Base-by-base conservation (phyloP, 352 stramenopile species). In the Phytopythium montanum region DNA sequence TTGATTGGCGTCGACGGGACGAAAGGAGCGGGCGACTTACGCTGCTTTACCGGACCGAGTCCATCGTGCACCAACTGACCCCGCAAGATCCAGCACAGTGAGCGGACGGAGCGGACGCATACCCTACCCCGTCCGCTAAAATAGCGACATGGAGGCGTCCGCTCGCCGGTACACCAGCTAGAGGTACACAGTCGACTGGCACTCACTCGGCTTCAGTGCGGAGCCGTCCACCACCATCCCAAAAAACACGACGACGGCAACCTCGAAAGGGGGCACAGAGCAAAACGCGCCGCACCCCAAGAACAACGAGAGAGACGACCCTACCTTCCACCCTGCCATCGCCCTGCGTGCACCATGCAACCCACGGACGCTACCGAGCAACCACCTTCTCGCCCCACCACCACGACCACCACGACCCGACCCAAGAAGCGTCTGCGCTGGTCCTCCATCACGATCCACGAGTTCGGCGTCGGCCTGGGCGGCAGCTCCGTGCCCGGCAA, bases 401-500 rank as follows among this genome's bases (percentile, higher is more conserved):
- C n/a, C n/a, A n/a, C n/a, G 19, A 45, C 39, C 7, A 45, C 7
- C 39, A 5, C 19, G 26, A 23, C 8, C 26, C 50, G 39, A 13
- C 34, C 48, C 34, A 79, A 80, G 60, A 83, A 83, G 70, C 67
- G 69, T 9, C 29, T 81, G 65, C 76, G 76, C 36, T 83, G 73
- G 73, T 76, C 67, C 14, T 83, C 76, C 31, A 76, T 81, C 66
- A 86, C 73, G n/a, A 51, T 83, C 18, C 65, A 86, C 68, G 76
- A 86, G 69, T 83, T 86, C 49, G 73, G 72, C 50, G 61, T 87
- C n/a, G 74, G 70, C 6, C 60, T 87, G 36, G 75, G 77, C 41
- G 75, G 73, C 39, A 85, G 72, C 60, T 73, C 72, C 0, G 75
- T 87, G 52, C 71, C 77, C 1, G 70, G 63, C 57, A 73, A 78